Evolutionary conservation across 1,284 basidiomycete genomes (phyloP), one percentile per base, ranked within the genome.

Genomic region (Sporisorium iseilematis-ciliati): DNA sequence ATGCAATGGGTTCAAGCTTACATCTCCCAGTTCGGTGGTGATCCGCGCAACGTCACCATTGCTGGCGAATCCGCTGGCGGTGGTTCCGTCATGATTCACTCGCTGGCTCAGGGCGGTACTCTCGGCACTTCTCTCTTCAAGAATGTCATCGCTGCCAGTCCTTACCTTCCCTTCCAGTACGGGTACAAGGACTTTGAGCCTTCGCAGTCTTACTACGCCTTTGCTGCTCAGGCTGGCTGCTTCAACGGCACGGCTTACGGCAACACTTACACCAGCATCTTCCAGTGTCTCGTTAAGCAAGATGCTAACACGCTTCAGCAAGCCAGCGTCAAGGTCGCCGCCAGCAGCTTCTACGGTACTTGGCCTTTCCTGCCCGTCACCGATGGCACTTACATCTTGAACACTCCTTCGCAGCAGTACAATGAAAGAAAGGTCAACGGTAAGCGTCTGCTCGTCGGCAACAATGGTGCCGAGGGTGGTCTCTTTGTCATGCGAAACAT

Each of bases 1-100:
- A 50, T 79, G 48, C 52, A 65, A 8, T 80, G 78, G 78, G 62
- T 76, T 0, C 65, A 76, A 25, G 54, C 62, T 14, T 68, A 80
- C 70, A 80, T 80, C 41, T 56, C 49, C 8, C 41, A 59, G 8
- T 80, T 80, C 41, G 78, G 78, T 12, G 78, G 78, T 46, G 77
- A 79, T 52, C 66, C 64, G 4, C 41, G 42, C 10, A 63, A 69
- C 10, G 67, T 79, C 40, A 79, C 75, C 45, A 61, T 79, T 49
- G 63, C 49, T 3, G 78, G 78, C 12, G 65, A 79, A 46, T 67
- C 62, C 2, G 75, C 76, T 7, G 78, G 78, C 3, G 78, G 57
- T 33, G 61, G 64, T 3, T 61, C 57, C 26, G 71, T 78, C 21
- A 66, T 64, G 53, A 58, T 63, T 26, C 78, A 80, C 41, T 48